Evolutionary conservation across 495 filamentous ascomycete species (phyloP).

Genomic region (Sordaria brevicollis): DNA sequence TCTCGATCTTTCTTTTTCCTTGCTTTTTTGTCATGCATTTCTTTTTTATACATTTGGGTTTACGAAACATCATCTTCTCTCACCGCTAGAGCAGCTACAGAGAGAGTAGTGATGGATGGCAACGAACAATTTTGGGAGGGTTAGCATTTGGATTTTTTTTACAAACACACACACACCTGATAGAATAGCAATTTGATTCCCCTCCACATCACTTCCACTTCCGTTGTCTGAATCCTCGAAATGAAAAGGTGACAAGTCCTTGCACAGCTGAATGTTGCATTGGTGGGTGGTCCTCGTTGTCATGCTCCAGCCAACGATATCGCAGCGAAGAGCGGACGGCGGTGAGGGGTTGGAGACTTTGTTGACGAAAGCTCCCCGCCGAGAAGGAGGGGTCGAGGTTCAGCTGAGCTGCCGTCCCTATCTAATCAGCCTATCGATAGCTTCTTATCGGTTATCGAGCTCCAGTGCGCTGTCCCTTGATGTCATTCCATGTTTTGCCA

Average conservation of each 20-base stretch:
- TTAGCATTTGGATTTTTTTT: background rate
- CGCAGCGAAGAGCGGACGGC: background rate
- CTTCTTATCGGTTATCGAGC: background rate
- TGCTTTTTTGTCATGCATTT: background rate
- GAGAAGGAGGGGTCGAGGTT: background rate
- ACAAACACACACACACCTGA: background rate
- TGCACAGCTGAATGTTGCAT: background rate
- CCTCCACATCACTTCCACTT: background rate
- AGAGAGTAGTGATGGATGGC: background rate
- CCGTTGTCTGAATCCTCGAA: background rate
- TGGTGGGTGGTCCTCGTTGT: background rate
- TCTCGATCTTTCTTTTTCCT: background rate
- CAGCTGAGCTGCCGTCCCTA: background rate
- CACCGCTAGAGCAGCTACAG: background rate
- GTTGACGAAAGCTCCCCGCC: background rate
- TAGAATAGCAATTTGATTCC: background rate
- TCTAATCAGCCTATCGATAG: background rate
- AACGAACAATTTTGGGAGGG: background rate
- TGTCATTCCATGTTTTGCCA: background rate
- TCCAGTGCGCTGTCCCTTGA: background rate
- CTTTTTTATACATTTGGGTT: background rate
- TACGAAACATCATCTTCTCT: background rate
- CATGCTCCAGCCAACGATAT: background rate
- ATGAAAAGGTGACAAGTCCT: background rate
- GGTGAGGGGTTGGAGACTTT: background rate